phyloP scores from a whole-genome alignment of 108 stramenopile species.

The Discostella stelligeroides region DNA sequence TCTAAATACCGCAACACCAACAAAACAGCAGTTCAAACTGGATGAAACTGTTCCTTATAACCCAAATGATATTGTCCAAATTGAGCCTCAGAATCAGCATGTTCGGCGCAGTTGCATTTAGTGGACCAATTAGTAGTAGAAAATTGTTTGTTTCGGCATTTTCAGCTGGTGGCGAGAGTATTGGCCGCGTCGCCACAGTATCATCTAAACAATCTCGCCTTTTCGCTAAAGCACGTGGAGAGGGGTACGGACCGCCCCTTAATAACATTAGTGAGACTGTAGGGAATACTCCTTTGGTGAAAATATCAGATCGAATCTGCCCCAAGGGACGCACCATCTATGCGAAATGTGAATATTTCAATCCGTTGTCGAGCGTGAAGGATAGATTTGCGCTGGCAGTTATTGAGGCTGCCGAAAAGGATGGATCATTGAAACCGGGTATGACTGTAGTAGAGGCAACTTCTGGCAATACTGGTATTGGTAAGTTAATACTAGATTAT shows the following conservation, averaged over 20 bases:
- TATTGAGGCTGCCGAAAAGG: slow-evolving; percentile 80
- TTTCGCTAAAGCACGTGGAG: slow-evolving; percentile 1
- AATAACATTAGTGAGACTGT: slow-evolving; percentile 44
- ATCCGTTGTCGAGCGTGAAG: slow-evolving; percentile 85
- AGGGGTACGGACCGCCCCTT: slow-evolving; percentile 30
- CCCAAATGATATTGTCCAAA: slow-evolving; percentile 1
- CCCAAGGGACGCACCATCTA: slow-evolving; percentile 60
- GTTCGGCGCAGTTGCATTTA: not conserved
- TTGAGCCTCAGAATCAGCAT: not conserved
- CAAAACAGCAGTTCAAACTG: no score
- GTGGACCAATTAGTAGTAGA: not conserved
- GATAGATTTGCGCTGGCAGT: slow-evolving; percentile 78
- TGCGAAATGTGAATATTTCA: slow-evolving; percentile 75
- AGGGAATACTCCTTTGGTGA: slow-evolving; percentile 56
- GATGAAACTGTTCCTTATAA: no score
- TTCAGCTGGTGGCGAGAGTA: no score
- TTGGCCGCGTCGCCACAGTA: not conserved
- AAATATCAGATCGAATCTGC: slow-evolving; percentile 37
- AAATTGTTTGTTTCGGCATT: not conserved
- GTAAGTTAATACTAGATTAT: not conserved
- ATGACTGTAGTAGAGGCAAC: slow-evolving; percentile 90
- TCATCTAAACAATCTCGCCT: not conserved
- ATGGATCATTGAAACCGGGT: slow-evolving; percentile 76
- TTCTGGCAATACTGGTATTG: slow-evolving; percentile 90
- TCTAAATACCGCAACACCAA: no score